Conservation (phyloP, 2,329 filamentous ascomycete species). For the Ilyonectria destructans region DNA sequence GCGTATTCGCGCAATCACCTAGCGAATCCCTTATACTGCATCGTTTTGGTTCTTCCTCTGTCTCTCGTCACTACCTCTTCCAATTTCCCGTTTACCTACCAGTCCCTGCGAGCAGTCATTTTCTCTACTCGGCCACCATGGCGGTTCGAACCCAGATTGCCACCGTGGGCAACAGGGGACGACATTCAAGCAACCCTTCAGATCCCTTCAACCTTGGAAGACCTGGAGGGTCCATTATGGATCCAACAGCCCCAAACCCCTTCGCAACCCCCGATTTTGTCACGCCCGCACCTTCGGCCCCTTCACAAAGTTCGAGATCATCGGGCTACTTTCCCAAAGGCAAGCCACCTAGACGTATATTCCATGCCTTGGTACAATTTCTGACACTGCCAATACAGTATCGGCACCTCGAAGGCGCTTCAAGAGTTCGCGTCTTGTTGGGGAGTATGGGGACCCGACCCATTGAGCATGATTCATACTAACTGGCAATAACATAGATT, state of each 20-base stretch:
- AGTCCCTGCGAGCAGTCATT: too few relatives aligned
- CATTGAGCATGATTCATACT: not conserved
- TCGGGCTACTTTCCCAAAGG: conserved; percentile 36
- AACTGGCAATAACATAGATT: conserved; percentile 6
- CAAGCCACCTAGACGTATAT: not conserved
- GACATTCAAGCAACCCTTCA: too few relatives aligned
- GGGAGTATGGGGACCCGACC: conserved; percentile 18
- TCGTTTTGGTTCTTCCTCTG: too few relatives aligned
- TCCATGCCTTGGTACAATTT: conserved; percentile 3
- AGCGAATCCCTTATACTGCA: too few relatives aligned
- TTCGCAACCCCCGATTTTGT: conserved; percentile 42
- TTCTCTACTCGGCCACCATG: too few relatives aligned
- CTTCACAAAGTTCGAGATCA: conserved; percentile 29
- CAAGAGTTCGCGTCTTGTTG: conserved; percentile 45
- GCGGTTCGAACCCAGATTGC: too few relatives aligned
- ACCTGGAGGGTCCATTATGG: too few relatives aligned
- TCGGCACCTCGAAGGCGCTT: conserved; percentile 51
- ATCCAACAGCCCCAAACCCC: conserved; percentile 27
- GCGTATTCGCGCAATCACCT: too few relatives aligned
- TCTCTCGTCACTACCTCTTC: too few relatives aligned
- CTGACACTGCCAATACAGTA: not conserved
- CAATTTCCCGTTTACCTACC: too few relatives aligned
- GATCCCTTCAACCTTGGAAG: too few relatives aligned
- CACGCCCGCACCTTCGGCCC: conserved; percentile 39
- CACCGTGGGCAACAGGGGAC: too few relatives aligned